phyloP scores from a whole-genome alignment of 768 basidiomycete genomes.

The Kwoniella sp. region DNA sequence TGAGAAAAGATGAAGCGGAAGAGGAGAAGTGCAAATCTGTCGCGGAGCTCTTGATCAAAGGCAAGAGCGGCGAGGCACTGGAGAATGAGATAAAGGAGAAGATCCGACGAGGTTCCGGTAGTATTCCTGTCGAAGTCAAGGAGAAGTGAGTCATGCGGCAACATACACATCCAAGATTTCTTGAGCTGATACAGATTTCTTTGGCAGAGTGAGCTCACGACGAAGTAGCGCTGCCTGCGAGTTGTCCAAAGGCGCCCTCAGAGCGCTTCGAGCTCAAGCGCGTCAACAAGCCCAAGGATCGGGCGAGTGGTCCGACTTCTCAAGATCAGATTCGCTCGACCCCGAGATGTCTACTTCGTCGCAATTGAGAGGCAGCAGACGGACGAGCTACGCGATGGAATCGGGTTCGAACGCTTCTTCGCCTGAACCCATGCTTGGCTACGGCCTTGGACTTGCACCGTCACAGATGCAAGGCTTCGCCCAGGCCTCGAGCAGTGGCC shows the following conservation, averaged over 20 bases:
- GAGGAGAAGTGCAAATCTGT: constrained; percentile 50
- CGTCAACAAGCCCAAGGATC: constrained; percentile 30
- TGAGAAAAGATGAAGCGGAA: constrained; percentile 52
- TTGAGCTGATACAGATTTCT: background rate
- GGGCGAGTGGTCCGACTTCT: constrained; percentile 37
- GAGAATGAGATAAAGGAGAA: constrained; percentile 48
- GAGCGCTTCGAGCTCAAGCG: constrained; percentile 43
- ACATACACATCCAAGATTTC: background rate
- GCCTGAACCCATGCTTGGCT: background rate
- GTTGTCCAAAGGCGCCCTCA: constrained; percentile 46
- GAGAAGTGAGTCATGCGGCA: constrained; percentile 19
- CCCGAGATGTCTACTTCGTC: background rate
- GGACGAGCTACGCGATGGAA: background rate
- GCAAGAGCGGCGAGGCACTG: constrained; percentile 45
- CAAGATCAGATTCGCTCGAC: constrained; percentile 15
- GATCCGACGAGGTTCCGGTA: constrained; percentile 16
- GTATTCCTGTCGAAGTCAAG: background rate
- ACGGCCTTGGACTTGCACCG: background rate
- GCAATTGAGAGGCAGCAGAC: background rate
- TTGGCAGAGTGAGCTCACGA: constrained; percentile 2
- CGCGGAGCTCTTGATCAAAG: constrained; percentile 46
- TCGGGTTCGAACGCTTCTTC: background rate
- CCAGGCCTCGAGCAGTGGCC: background rate
- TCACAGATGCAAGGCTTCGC: background rate
- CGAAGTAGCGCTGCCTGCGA: constrained; percentile 32